These are phyloP conservation scores for Gracilaria caudata DNA, from an alignment of 23 red algal genomes.

Conservation along the genomic window DNA sequence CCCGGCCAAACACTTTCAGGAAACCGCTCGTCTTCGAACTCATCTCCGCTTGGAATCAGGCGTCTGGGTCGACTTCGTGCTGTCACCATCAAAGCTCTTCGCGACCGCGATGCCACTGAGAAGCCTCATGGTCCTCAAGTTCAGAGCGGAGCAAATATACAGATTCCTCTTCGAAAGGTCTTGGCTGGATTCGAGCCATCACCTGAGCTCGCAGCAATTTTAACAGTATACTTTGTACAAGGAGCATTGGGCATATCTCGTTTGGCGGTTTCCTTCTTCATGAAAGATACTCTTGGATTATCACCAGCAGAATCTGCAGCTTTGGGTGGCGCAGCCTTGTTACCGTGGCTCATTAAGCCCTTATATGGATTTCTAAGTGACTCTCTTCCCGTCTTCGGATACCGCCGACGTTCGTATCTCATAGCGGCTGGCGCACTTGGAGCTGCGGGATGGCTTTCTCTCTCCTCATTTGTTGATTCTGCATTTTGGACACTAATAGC, in stretches of 20 bases:
- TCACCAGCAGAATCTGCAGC: slow-evolving; percentile 72
- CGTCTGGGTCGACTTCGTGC: background rate
- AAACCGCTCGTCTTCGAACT: background rate
- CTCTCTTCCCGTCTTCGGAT: slow-evolving; percentile 87
- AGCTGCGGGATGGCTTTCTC: slow-evolving; percentile 63
- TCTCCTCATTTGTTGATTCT: slow-evolving; percentile 70
- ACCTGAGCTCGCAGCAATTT: slow-evolving; percentile 85
- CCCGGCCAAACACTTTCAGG: background rate
- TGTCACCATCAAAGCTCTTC: background rate
- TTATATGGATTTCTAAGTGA: slow-evolving; percentile 93
- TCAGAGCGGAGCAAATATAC: background rate
- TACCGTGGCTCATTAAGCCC: slow-evolving; percentile 96
- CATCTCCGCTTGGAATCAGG: background rate
- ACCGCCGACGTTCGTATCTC: slow-evolving; percentile 83
- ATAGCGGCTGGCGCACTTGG: slow-evolving; percentile 67
- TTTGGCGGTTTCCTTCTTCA: slow-evolving; percentile 85
- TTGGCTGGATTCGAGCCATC: slow-evolving; percentile 66
- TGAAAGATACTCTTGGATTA: slow-evolving; percentile 88
- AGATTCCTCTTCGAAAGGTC: background rate
- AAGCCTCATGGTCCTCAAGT: slow-evolving; percentile 19
- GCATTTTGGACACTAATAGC: slow-evolving; percentile 37
- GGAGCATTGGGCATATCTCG: slow-evolving; percentile 92
- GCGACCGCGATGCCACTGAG: background rate
- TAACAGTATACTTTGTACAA: slow-evolving; percentile 91
- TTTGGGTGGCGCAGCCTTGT: slow-evolving; percentile 71